Conservation (phyloP, 495 filamentous ascomycete species). For the Xanthoparmelia taractica region DNA sequence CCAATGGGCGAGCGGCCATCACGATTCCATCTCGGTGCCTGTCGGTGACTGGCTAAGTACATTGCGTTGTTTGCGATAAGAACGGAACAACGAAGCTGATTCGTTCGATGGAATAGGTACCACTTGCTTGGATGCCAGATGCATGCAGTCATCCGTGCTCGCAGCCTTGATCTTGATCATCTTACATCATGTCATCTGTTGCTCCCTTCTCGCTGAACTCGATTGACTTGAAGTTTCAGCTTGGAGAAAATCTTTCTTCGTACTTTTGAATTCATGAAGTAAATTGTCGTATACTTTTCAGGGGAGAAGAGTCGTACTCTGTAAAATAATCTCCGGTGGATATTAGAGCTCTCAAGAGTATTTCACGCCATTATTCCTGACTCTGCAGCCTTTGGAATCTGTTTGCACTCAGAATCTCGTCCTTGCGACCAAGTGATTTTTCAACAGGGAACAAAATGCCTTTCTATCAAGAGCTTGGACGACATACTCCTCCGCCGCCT, state of each 20-base stretch:
- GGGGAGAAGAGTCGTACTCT: not conserved
- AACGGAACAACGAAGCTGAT: not conserved
- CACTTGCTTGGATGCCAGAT: not conserved
- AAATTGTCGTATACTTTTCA: not conserved
- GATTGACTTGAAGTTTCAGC: not conserved
- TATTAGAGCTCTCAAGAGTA: not conserved
- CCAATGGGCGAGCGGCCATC: not conserved
- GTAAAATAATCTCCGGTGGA: too few relatives aligned
- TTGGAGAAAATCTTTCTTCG: not conserved
- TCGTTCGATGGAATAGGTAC: not conserved
- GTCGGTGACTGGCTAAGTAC: not conserved
- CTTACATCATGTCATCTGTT: not conserved
- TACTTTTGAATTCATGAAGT: too few relatives aligned
- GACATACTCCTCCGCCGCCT: not conserved
- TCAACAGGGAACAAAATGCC: not conserved
- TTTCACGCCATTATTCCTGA: not conserved
- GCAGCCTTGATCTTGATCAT: not conserved
- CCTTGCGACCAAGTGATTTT: not conserved
- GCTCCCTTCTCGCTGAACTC: not conserved
- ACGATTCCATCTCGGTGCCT: too few relatives aligned
- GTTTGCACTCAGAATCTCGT: not conserved
- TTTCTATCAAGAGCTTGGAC: not conserved
- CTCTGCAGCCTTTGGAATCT: not conserved
- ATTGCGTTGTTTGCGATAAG: not conserved
- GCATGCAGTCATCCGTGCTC: not conserved